phyloP scores from a whole-genome alignment of 345 rosid genomes.

The Hypericum androsaemum region DNA sequence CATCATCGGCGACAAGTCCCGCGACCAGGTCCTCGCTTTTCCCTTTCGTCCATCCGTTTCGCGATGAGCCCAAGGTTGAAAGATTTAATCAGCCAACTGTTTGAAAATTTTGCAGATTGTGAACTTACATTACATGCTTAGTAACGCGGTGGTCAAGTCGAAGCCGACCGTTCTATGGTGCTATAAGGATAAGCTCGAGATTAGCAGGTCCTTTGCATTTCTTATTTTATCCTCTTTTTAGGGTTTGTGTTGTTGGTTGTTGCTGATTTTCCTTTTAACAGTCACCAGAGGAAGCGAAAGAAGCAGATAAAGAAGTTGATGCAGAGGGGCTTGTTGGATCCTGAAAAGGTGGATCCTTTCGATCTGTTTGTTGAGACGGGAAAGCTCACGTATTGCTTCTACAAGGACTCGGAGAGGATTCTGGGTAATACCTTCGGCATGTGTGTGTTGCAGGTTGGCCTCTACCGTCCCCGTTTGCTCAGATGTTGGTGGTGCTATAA shows the following conservation, averaged over 20 bases:
- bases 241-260: not conserved
- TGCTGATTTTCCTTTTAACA: conserved; percentile 18
- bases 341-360: conserved; percentile 89
- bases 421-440: conserved; percentile 95
- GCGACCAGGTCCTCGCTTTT: conserved; percentile 54
- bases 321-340: conserved; percentile 86
- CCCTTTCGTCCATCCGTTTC: not conserved
- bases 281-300: conserved; percentile 75
- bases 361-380: conserved; percentile 80
- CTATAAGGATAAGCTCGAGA: conserved; percentile 87
- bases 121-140: conserved; percentile 75
- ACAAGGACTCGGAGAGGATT: conserved; percentile 79
- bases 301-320: conserved; percentile 76
- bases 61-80: not conserved
- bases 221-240: no score
- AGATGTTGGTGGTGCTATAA: not conserved
- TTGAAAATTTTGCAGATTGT: conserved; percentile 46
- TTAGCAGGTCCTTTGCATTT: conserved; percentile 52
- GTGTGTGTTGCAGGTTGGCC: conserved; percentile 80
- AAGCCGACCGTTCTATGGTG: conserved; percentile 86
- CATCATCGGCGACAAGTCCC: conserved; percentile 91
- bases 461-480: not conserved
- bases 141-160: conserved; percentile 61
- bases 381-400: conserved; percentile 76
- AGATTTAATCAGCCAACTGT: not conserved